phyloP scores from a whole-genome alignment of 1,139 yeast genomes.

The Ogataea hybrid region DNA sequence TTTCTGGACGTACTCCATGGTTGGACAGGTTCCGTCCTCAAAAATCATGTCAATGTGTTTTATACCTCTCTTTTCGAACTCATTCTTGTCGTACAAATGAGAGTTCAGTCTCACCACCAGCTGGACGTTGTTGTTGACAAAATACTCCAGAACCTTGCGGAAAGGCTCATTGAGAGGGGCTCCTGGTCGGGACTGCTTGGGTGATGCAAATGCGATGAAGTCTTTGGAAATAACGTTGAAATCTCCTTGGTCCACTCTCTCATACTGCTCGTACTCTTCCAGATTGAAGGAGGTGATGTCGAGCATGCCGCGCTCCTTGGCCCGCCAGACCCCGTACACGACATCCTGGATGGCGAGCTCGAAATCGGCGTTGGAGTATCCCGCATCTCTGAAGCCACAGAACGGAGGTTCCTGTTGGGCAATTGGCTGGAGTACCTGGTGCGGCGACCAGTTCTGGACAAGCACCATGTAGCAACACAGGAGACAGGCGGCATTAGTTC shows the following conservation, averaged over 20 bases:
- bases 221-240: slow-evolving; percentile 89
- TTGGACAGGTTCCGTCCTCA: slow-evolving; percentile 98
- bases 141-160: slow-evolving; percentile 74
- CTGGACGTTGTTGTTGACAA: slow-evolving; percentile 69
- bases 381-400: slow-evolving; percentile 95
- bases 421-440: slow-evolving; percentile 91
- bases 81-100: slow-evolving; percentile 79
- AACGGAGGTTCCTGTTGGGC: slow-evolving; percentile 92
- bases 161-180: slow-evolving; percentile 65
- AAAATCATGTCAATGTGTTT: slow-evolving; percentile 93
- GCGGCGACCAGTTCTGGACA: slow-evolving; percentile 98
- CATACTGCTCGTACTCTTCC: slow-evolving; percentile 92
- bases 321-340: slow-evolving; percentile 96
- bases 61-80: slow-evolving; percentile 79
- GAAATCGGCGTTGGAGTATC: slow-evolving; percentile 92
- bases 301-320: slow-evolving; percentile 88
- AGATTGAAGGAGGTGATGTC: slow-evolving; percentile 86
- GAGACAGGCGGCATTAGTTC: slow-evolving; percentile 94
- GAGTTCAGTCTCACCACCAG: slow-evolving; percentile 91
- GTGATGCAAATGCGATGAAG: slow-evolving; percentile 97
- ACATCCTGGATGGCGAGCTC: slow-evolving; percentile 91
- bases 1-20: slow-evolving; percentile 85
- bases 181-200: slow-evolving; percentile 67
- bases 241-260: slow-evolving; percentile 96
- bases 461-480: slow-evolving; percentile 92